Evolutionary conservation across 495 filamentous ascomycete species (phyloP), one percentile per base, ranked within the genome.

Genomic region (Entonaema liquescens): DNA sequence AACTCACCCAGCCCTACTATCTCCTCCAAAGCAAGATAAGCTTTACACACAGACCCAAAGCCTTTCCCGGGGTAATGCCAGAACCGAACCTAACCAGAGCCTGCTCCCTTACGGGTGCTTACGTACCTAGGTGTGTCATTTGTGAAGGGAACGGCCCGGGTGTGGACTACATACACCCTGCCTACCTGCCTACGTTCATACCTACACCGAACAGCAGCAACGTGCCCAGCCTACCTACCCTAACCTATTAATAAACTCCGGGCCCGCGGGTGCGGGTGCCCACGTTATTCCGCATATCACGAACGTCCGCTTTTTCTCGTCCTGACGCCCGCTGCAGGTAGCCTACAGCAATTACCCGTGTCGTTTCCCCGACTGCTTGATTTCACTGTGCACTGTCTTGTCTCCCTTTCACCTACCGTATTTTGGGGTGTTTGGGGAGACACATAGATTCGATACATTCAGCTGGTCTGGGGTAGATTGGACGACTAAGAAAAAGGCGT

Each of bases 311-410:
- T 33, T 33, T 3, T 63, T 58, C 58, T 57, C 42, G 29, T 33
- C 17, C 31, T 15, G 28, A 62, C 56, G 70, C 60, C 70, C 59
- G 68, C 70, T 68, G 69, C 59, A 60, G 26, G 69, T 64, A 67
- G 31, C 69, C 69, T 33, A 58, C 19, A 57, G 68, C 42, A 54
- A 58, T 42, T 19, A 62, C 62, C 62, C 62, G 68, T 53, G 25
- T 29, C 49, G 23, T 33, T 33, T 33, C 31, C 31, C 31, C 31
- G 31, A 5, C 11, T 33, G 31, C 5, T 33, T 33, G 6, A 9
- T 9, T 33, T 33, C 11, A 9, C 31, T 33, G 6, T 33, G 31
- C 5, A n/a, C 31, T 33, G 2, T 9, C 11, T 2, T 33, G 5
- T 9, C 31, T 33, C 31, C 31, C 11, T 33, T 33, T 33, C 31